Conservation (phyloP, 2,329 filamentous ascomycete species). For the Harringtonia aguacate region DNA sequence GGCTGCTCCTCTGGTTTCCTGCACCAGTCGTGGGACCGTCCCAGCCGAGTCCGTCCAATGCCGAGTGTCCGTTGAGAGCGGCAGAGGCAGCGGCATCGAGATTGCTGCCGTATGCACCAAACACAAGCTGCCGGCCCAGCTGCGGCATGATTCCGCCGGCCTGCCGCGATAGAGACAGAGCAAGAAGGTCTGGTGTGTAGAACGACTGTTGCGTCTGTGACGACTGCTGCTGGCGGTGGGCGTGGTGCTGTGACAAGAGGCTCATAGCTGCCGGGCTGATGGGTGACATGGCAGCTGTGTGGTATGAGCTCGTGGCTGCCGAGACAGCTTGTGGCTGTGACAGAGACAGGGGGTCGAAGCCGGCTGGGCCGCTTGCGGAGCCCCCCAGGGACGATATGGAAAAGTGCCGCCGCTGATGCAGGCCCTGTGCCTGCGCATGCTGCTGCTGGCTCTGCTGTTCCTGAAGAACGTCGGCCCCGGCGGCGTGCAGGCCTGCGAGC, state of each 20-base stretch:
- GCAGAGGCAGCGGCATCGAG: slow-evolving; percentile 33
- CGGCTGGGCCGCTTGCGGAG: slow-evolving; percentile 27
- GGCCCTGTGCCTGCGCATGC: slow-evolving; percentile 17
- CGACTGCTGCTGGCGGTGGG: slow-evolving; percentile 3
- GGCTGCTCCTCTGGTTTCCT: slow-evolving; percentile 4
- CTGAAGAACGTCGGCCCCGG: slow-evolving; percentile 13
- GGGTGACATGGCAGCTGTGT: slow-evolving; percentile 32
- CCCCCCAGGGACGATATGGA: slow-evolving; percentile 28
- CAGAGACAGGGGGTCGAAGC: slow-evolving; percentile 30
- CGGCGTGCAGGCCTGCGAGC: slow-evolving; percentile 22
- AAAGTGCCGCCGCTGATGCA: slow-evolving; percentile 31
- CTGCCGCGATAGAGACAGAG: slow-evolving; percentile 38
- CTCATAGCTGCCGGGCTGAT: slow-evolving; percentile 38
- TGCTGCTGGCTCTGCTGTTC: slow-evolving; percentile 20
- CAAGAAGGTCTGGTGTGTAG: slow-evolving; percentile 43
- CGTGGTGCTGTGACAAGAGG: slow-evolving; percentile 20
- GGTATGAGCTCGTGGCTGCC: slow-evolving; percentile 35
- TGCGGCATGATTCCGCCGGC: slow-evolving; percentile 47
- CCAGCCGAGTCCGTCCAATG: slow-evolving; percentile 35
- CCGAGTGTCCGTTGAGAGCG: slow-evolving; percentile 26
- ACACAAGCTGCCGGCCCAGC: slow-evolving; percentile 66
- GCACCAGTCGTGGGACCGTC: slow-evolving; percentile 15
- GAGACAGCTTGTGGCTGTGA: slow-evolving; percentile 32
- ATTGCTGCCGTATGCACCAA: slow-evolving; percentile 55
- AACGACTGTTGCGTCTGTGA: slow-evolving; percentile 18